Base-by-base conservation (phyloP, 495 filamentous ascomycete genomes). In the Podospora pseudoanserina region DNA sequence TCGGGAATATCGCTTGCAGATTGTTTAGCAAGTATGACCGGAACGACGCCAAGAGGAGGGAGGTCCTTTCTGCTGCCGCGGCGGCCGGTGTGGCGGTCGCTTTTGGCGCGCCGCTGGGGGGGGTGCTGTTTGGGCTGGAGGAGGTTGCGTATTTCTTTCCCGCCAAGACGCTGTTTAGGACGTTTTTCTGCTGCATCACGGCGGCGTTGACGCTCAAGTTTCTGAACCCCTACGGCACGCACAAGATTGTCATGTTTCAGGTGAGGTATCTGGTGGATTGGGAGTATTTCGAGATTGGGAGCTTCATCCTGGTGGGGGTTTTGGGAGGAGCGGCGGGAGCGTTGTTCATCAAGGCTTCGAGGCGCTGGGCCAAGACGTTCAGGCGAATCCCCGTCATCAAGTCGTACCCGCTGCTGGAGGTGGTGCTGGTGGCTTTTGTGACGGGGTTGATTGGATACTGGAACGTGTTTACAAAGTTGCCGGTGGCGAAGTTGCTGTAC, bases 131-230 rank as follows among this genome's bases (percentile, higher is more conserved):
- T 77, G 92, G 93, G 65, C 80, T 98, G 27, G 94, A 98, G 79
- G 94, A 98, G 84, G 92, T 97, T 28, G 86, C 90, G 77, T 99
- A 99, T 77, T 99, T 97, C 76, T 97, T 97, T 78, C 95, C 94
- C 4, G 91, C 95, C n/a, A 98, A 99, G 79, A 97, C 94, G 2
- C 86, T 99, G 3, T 99, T 99, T 81, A 85, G 95, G 54, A 99
- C 95, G 1, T 98, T 99, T 82, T 99, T 97, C 80, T 97, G 93
- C 78, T 99, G 94, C 78, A 98, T 98, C 73, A 91, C 86, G 2
- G 93, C 95, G 26, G 91, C 95, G 0, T 76, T 99, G 28, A 92
- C 94, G 4, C 81, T 98, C 66, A 97, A 97, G 73, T 97, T 97
- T 74, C 83, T 98, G 63, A 94, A 99, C 67, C 95, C 95, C 0